Evolutionary conservation across 2,329 filamentous ascomycete species (phyloP).

Genomic region (Hymenoscyphus albidus): DNA sequence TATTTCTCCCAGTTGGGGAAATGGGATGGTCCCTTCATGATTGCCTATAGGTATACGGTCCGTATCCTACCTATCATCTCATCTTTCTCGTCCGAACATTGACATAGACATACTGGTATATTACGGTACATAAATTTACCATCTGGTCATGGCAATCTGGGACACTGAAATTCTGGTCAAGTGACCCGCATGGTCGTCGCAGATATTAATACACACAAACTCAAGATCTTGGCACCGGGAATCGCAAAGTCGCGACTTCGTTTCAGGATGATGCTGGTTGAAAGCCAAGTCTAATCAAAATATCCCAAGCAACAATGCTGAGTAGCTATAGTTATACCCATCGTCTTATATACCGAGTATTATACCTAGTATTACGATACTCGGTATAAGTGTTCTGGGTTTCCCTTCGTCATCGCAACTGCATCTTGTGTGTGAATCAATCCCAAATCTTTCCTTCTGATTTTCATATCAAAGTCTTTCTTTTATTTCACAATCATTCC

Average conservation of each 20-base stretch:
- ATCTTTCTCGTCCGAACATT: no score
- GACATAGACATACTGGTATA: background rate
- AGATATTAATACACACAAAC: conserved; percentile 2
- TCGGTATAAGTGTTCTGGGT: background rate
- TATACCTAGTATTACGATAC: background rate
- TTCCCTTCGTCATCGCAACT: no score
- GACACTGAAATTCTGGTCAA: background rate
- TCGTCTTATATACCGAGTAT: background rate
- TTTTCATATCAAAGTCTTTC: no score
- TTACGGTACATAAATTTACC: no score
- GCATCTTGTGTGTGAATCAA: background rate
- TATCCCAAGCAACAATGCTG: background rate
- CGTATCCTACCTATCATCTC: no score
- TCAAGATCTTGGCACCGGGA: conserved; percentile 1
- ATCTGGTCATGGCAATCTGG: background rate
- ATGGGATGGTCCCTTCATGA: no score
- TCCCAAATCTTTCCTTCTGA: background rate
- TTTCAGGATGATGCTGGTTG: background rate
- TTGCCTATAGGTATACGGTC: no score
- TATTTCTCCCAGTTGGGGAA: no score
- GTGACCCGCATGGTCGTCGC: background rate
- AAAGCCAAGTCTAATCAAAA: background rate
- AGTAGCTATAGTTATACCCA: background rate
- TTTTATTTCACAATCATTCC: no score
- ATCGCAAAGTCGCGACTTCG: background rate